Evolutionary conservation across 768 basidiomycete genomes (phyloP), one percentile per base, ranked within the genome.

Genomic region (Serpula lacrymans): DNA sequence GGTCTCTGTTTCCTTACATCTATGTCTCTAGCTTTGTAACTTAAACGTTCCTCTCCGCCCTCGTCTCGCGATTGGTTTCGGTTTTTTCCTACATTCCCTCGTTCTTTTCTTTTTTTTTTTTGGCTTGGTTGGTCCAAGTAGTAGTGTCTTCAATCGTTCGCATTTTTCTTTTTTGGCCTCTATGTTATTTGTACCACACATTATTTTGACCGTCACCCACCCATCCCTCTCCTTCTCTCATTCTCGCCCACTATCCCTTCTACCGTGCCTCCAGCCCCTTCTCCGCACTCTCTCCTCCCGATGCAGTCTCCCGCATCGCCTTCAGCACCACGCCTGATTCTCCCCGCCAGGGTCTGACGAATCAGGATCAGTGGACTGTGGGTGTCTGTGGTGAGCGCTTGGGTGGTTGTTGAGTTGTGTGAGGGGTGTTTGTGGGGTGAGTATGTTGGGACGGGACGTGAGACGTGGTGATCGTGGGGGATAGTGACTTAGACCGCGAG

Each of bases 321-420:
- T 41, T n/a, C n/a, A n/a, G n/a, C n/a, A n/a, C n/a, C 30, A 14
- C 40, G 39, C 34, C 52, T 46, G 66, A 72, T 69, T 75, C 71
- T 72, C 69, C 71, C 68, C 64, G 49, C 37, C 27, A 49, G 63
- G 72, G 74, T 71, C 55, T 58, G 73, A 74, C 50, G 73, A 73
- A 69, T 59, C 57, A 55, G 41, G 35, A 49, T 52, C 42, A 42
- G 40, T 23, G 49, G 47, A 51, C 45, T 42, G 37, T 52, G 57
- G n/a, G 38, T n/a, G 14, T 20, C 9, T 21, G 51, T 52, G 66
- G 72, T 75, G 72, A 74, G 72, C 72, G 74, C 70, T 71, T 55
- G 53, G 44, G 49, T 41, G 31, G 7, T n/a, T n/a, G n/a, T n/a
- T n/a, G n/a, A n/a, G n/a, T n/a, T n/a, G n/a, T n/a, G n/a, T n/a